Conservation (phyloP, 495 filamentous ascomycete genomes). For the Hypoxylon fragiforme region DNA sequence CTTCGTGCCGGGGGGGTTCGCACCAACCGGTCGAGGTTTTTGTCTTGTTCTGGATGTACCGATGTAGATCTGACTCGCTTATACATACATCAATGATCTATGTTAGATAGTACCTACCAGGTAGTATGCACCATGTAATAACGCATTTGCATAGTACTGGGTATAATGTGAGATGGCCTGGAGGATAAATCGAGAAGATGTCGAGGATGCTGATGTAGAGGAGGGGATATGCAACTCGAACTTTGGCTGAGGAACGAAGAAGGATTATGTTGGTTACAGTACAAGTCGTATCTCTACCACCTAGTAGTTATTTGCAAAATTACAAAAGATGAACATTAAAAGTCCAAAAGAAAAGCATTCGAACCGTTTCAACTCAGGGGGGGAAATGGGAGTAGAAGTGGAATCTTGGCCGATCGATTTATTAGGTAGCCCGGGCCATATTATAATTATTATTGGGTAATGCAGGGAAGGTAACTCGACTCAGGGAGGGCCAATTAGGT, state of each 20-base stretch:
- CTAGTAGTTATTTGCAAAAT: slow-evolving; percentile 7
- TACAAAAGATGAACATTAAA: not conserved
- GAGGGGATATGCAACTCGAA: no score
- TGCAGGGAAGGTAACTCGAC: slow-evolving; percentile 7
- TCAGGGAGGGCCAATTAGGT: slow-evolving; percentile 31
- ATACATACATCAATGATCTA: no score
- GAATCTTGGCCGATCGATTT: slow-evolving; percentile 28
- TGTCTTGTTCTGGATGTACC: not conserved
- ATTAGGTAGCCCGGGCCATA: slow-evolving; percentile 11
- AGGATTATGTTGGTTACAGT: not conserved
- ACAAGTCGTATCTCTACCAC: not conserved
- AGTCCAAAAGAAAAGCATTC: slow-evolving; percentile 4
- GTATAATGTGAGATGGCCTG: no score
- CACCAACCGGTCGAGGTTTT: not conserved
- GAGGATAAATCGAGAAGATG: no score
- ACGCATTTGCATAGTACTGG: no score
- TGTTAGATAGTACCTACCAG: no score
- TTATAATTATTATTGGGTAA: slow-evolving; percentile 27
- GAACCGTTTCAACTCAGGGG: slow-evolving; percentile 24
- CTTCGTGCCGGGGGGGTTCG: not conserved
- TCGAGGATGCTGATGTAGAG: no score
- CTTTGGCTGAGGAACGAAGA: slow-evolving; percentile 16
- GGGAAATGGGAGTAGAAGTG: not conserved
- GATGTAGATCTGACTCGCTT: slow-evolving; percentile 7
- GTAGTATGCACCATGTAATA: no score